phyloP scores from a whole-genome alignment of 768 basidiomycete species.

The Russula lepida region DNA sequence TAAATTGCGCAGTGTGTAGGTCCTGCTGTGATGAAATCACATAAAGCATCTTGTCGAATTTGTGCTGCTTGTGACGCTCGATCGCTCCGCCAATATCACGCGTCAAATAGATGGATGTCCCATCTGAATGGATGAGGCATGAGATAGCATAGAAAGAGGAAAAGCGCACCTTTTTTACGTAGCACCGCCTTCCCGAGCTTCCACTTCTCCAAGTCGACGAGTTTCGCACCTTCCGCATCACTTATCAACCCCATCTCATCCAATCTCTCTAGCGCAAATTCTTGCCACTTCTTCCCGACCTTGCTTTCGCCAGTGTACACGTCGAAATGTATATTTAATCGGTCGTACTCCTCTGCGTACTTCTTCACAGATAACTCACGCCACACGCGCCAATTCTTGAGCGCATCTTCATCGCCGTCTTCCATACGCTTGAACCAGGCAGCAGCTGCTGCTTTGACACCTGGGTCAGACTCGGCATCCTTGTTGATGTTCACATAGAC shows the following conservation, averaged over 20 bases:
- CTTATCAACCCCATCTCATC: slow-evolving; percentile 67
- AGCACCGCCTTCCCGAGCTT: slow-evolving; percentile 90
- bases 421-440: slow-evolving; percentile 94
- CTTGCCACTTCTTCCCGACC: slow-evolving; percentile 66
- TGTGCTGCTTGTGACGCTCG: slow-evolving; percentile 87
- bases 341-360: slow-evolving; percentile 80
- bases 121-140: slow-evolving; percentile 44
- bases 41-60: slow-evolving; percentile 90
- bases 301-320: slow-evolving; percentile 86
- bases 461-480: slow-evolving; percentile 69
- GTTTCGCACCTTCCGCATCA: slow-evolving; percentile 71
- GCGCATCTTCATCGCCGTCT: slow-evolving; percentile 77
- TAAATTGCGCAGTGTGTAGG: slow-evolving; percentile 82
- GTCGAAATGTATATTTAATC: slow-evolving; percentile 87
- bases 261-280: slow-evolving; percentile 58
- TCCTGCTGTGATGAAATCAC: slow-evolving; percentile 85
- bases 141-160: background rate
- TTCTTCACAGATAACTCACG: slow-evolving; percentile 84
- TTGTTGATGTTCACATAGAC: slow-evolving; percentile 93
- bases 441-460: slow-evolving; percentile 69
- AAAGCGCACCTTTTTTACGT: slow-evolving; percentile 62
- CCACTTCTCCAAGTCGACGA: slow-evolving; percentile 82
- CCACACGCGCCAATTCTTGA: slow-evolving; percentile 89
- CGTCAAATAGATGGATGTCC: slow-evolving; percentile 91
- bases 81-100: slow-evolving; percentile 91